phyloP scores from a whole-genome alignment of 169 alveolate species.

The Cryptosporidium xiaoi region DNA sequence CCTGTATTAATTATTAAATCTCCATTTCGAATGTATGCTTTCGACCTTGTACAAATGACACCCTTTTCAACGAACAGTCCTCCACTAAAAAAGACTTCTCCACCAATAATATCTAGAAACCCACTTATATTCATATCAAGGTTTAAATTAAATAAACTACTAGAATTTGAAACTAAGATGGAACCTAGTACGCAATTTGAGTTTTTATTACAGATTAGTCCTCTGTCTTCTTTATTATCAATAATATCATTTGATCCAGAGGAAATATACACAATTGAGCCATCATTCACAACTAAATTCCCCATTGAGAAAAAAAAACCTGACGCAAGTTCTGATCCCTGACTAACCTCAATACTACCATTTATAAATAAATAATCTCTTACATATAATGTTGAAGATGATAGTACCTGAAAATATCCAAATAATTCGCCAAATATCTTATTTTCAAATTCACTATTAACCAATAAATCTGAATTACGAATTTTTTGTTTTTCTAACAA shows the following conservation, averaged over 20 bases:
- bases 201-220: background rate
- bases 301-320: background rate
- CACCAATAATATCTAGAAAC: conserved; percentile 45
- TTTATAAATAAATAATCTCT: background rate
- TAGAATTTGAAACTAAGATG: conserved; percentile 52
- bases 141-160: conserved; percentile 12
- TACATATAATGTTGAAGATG: conserved; percentile 29
- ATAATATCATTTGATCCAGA: background rate
- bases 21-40: conserved; percentile 13
- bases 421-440: background rate
- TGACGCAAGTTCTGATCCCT: conserved; percentile 47
- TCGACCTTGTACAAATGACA: conserved; percentile 19
- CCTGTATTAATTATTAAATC: conserved; percentile 23
- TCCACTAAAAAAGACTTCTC: conserved; percentile 12
- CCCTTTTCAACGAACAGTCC: conserved; percentile 14
- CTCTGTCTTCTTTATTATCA: background rate
- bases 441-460: background rate
- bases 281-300: conserved; percentile 43
- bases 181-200: conserved; percentile 45
- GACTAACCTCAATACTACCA: conserved; percentile 52
- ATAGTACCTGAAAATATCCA: conserved; percentile 45
- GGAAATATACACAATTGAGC: conserved; percentile 16
- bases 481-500: background rate
- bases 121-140: conserved; percentile 30
- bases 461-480: background rate